phyloP scores from a whole-genome alignment of 495 filamentous ascomycete genomes.

The Hypomontagnella submonticulosa region DNA sequence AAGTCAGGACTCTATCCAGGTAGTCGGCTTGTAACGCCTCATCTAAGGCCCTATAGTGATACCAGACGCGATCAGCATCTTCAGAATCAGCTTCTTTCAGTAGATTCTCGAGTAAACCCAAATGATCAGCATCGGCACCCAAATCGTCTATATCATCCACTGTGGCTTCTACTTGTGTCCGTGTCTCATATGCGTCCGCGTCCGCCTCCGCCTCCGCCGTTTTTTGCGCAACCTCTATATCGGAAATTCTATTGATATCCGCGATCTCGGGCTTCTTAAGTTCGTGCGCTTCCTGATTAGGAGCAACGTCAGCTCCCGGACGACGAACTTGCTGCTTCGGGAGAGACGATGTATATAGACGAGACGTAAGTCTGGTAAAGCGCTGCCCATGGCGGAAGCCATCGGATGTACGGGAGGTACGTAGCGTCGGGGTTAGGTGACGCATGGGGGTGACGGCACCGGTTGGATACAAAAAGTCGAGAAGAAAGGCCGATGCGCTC shows the following conservation, averaged over 20 bases:
- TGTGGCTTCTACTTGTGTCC: not conserved
- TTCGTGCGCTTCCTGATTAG: conserved; percentile 5
- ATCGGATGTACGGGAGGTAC: conserved; percentile 19
- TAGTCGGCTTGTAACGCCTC: conserved; percentile 23
- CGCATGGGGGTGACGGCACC: conserved; percentile 62
- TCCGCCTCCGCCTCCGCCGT: not conserved
- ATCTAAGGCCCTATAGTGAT: conserved; percentile 36
- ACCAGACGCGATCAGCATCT: conserved; percentile 38
- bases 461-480: conserved; percentile 73
- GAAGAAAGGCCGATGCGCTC: conserved; percentile 57
- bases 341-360: conserved; percentile 42
- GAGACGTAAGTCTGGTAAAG: conserved; percentile 27
- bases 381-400: conserved; percentile 21
- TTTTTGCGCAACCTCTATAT: not conserved
- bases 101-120: conserved; percentile 22
- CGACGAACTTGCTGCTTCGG: conserved; percentile 13
- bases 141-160: not conserved
- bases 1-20: conserved; percentile 24
- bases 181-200: not conserved
- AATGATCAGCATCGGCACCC: not conserved
- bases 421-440: conserved; percentile 44
- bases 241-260: not conserved
- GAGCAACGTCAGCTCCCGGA: not conserved
- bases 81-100: conserved; percentile 14
- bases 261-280: not conserved